A percentile compares a stretch with the other conserved stretches of the same genome.
Conservation (phyloP, 441 rosid genomes). For the Brassica balearica region DNA sequence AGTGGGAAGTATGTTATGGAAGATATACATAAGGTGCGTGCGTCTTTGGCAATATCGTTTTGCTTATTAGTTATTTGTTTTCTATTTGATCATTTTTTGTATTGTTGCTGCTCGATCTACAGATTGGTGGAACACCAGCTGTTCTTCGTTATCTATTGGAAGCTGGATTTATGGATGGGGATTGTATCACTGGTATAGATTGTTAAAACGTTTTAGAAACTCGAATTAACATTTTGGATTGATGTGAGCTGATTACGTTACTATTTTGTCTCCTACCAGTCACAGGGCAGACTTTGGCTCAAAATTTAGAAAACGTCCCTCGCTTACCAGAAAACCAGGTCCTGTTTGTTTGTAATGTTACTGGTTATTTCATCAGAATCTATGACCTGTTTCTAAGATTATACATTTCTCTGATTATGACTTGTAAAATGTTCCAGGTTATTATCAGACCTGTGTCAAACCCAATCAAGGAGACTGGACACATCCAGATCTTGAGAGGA, state of each 20-base stretch:
- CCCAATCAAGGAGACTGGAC: conserved; percentile 96
- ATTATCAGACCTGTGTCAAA: conserved; percentile 76
- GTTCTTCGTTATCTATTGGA: conserved; percentile 88
- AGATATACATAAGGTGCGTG: conserved; percentile 83
- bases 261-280: conserved; percentile 50
- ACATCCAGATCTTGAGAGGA: conserved; percentile 83
- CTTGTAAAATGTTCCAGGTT: too few species aligned
- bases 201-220: conserved; percentile 18
- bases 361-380: conserved; percentile 7
- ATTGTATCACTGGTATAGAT: conserved; percentile 82
- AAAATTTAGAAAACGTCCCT: conserved; percentile 73
- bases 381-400: background rate
- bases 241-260: conserved; percentile 7
- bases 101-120: conserved; percentile 25
- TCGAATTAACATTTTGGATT: background rate
- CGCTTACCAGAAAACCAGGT: conserved; percentile 86
- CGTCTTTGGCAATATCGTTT: conserved; percentile 25
- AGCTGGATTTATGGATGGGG: conserved; percentile 80
- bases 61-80: conserved; percentile 6
- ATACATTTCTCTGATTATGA: conserved; percentile 1
- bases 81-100: conserved; percentile 17
- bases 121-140: conserved; percentile 99
- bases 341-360: conserved; percentile 15
- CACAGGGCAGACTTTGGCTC: conserved; percentile 91
- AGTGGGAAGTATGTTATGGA: conserved; percentile 99